Percentiles rank a stretch among this genome's conserved stretches.
phyloP scores from a whole-genome alignment of 2,329 filamentous ascomycete genomes.

The Ophiocordyceps robertsii region DNA sequence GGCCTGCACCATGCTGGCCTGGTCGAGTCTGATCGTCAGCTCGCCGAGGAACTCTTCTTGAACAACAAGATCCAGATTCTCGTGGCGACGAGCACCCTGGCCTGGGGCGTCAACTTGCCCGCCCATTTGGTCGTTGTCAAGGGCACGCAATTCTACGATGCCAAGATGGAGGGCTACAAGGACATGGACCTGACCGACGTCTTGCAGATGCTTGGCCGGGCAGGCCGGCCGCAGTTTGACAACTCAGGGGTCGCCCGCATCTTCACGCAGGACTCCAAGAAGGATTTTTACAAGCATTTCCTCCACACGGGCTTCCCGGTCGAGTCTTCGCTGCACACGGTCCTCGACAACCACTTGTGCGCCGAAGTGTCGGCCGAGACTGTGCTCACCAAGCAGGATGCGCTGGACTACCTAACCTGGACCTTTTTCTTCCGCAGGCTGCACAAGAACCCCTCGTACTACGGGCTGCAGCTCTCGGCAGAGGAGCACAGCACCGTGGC shows the following conservation, averaged over 20 bases:
- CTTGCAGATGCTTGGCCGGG: conserved; percentile 91
- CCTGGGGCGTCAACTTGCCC: conserved; percentile 96
- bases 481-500: conserved; percentile 82
- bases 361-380: conserved; percentile 92
- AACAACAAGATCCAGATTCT: conserved; percentile 98
- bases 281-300: conserved; percentile 99
- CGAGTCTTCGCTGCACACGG: conserved; percentile 90
- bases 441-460: conserved; percentile 98
- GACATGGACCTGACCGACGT: conserved; percentile 99
- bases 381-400: conserved; percentile 88
- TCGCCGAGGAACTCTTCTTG: conserved; percentile 87
- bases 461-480: conserved; percentile 83
- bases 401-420: conserved; percentile 95
- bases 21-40: conserved; percentile 81
- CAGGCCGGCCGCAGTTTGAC: conserved; percentile 92
- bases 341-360: conserved; percentile 90
- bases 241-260: conserved; percentile 91
- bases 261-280: conserved; percentile 94
- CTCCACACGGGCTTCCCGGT: conserved; percentile 95
- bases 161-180: conserved; percentile 93
- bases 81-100: conserved; percentile 87
- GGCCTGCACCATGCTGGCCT: conserved; percentile 94
- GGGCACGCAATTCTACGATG: conserved; percentile 95
- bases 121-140: conserved; percentile 96
- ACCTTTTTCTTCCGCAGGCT: conserved; percentile 97